Evolutionary conservation across 345 rosid species (phyloP).

Genomic region (Eucalyptus sp.): DNA sequence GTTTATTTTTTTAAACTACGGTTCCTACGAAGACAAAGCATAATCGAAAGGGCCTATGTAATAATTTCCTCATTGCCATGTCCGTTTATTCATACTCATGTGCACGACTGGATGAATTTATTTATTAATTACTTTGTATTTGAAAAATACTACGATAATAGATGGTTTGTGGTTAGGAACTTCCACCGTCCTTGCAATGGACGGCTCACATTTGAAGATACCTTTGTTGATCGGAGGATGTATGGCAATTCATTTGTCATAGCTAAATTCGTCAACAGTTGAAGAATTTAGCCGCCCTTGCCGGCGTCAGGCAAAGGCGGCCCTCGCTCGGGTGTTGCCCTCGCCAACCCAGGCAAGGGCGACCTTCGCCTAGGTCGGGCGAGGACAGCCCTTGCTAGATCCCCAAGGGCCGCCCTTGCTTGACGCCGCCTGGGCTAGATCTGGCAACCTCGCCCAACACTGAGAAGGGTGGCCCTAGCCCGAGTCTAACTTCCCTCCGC

Average conservation of each 20-base stretch:
- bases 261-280: not conserved
- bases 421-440: rapidly evolving
- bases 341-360: rapidly evolving
- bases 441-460: rapidly evolving
- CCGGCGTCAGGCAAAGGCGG: rapidly evolving
- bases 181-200: not conserved
- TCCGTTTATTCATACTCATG: not conserved
- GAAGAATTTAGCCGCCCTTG: too few relatives aligned
- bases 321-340: too few relatives aligned
- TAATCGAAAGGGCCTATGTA: not conserved
- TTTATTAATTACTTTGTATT: too few relatives aligned
- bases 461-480: rapidly evolving
- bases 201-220: too few relatives aligned
- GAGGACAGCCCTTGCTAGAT: too few relatives aligned
- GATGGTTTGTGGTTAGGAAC: not conserved
- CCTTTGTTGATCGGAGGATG: not conserved
- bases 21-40: not conserved
- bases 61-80: not conserved
- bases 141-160: not conserved
- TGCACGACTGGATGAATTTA: not conserved
- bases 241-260: not conserved
- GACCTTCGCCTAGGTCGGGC: rapidly evolving
- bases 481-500: rapidly evolving
- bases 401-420: too few relatives aligned
- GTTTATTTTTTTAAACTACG: too few relatives aligned